Conservation (phyloP, 768 basidiomycete genomes). For the Suillus paluster region DNA sequence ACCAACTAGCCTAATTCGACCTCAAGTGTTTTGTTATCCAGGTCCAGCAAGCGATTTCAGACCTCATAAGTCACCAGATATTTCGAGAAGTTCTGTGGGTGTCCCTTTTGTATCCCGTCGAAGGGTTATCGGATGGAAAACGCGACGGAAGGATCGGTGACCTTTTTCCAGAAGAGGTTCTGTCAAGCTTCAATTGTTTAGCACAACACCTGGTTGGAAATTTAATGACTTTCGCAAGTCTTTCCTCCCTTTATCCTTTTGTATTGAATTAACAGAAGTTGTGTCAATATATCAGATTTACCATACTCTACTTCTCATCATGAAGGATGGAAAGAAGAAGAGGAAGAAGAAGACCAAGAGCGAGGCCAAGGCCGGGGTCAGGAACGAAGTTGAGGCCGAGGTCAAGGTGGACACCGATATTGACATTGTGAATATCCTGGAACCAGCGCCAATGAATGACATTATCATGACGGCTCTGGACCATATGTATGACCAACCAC, state of each 20-base stretch:
- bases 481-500: no score
- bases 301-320: no score
- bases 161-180: background rate
- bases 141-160: background rate
- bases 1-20: no score
- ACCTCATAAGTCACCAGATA: background rate
- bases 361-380: no score
- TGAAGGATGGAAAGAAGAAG: background rate
- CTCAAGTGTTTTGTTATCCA: no score
- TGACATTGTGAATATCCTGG: no score
- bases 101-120: background rate
- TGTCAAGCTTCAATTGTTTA: background rate
- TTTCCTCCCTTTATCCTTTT: background rate
- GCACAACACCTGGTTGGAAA: background rate
- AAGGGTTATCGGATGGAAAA: background rate
- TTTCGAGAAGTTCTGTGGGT: background rate
- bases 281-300: no score
- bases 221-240: background rate
- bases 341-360: background rate
- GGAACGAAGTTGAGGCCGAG: background rate
- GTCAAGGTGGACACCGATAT: no score
- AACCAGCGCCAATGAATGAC: no score
- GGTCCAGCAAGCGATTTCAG: background rate
- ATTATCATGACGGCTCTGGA: no score
- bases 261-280: background rate